A percentile compares a stretch with the other conserved stretches of the same genome.
Evolutionary conservation across 495 filamentous ascomycete genomes (phyloP).

Genomic region (Astrothelium macrocarpum): DNA sequence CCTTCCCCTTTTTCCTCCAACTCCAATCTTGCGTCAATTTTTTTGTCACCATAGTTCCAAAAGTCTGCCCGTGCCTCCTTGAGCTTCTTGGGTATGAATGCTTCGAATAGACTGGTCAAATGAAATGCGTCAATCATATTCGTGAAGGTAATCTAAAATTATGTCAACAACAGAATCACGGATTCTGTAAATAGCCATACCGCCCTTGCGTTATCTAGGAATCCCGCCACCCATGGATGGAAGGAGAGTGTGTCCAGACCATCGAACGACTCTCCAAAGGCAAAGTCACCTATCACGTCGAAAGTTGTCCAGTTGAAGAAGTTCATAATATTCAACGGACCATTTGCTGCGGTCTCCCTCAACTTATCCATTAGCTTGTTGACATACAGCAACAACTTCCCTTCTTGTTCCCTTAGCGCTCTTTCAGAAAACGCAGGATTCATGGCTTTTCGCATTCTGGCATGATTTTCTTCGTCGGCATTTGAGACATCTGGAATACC

Average conservation of each 20-base stretch:
- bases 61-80: background rate
- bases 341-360: constrained; percentile 19
- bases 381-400: constrained; percentile 28
- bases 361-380: constrained; percentile 25
- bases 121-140: background rate
- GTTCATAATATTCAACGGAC: constrained; percentile 25
- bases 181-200: too few relatives aligned
- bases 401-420: constrained; percentile 29
- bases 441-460: constrained; percentile 26
- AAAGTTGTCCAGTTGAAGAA: constrained; percentile 26
- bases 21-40: background rate
- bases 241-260: constrained; percentile 19
- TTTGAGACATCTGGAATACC: constrained; percentile 2
- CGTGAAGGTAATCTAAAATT: background rate
- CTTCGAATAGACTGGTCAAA: background rate
- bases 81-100: background rate
- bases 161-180: too few relatives aligned
- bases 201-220: constrained; percentile 18
- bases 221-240: constrained; percentile 23
- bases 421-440: constrained; percentile 27
- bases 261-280: constrained; percentile 23
- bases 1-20: background rate
- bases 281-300: constrained; percentile 23
- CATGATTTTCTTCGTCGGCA: constrained; percentile 27
- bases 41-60: background rate